Base-by-base conservation (phyloP, 2,329 filamentous ascomycete genomes). In the Neofusicoccum cordaticola region DNA sequence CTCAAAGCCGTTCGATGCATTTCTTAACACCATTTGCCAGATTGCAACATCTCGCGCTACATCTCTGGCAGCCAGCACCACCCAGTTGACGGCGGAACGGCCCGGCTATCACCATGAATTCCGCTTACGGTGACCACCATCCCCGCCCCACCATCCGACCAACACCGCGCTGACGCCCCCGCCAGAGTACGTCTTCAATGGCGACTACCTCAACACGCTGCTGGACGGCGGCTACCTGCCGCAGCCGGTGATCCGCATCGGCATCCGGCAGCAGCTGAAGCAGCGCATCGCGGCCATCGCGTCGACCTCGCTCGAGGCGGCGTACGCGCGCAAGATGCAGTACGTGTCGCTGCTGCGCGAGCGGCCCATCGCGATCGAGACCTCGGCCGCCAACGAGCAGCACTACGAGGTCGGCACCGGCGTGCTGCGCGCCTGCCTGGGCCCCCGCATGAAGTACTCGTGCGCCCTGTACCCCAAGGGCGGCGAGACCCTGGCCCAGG, bases 371-470 rank as follows among this genome's bases (percentile, higher is more conserved):
- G 89, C 88, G n/a, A 83, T 90, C 69, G 86, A 89, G 73, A 90
- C 88, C 0, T 82, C 81, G 3, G 78, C 82, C 2, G 88, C 89
- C 22, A 90, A 91, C 73, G 79, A 84, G 70, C 88, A 91, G 80
- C 88, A 91, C 75, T 91, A 91, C 71, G 88, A 91, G 76, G 88
- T 91, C 45, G 87, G 86, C 44, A 89, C 88, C 0, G 86, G 85
- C 3, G 85, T 90, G 27, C 75, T 91, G 45, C 76, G 78, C 34
- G 84, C 83, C 34, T 87, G 83, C 73, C 77, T 91, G 12, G 89
- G 89, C 0, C 86, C 87, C 3, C 79, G 88, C 63, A 90, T 91
- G 87, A 91, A 91, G 81, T 91, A 90, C 74, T 88, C 84, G n/a
- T 83, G 80, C 68, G 89, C 86, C 72, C 78, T 89, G 71, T 91